Conservation (phyloP, 768 basidiomycete species). For the Rhizopogon sp. region DNA sequence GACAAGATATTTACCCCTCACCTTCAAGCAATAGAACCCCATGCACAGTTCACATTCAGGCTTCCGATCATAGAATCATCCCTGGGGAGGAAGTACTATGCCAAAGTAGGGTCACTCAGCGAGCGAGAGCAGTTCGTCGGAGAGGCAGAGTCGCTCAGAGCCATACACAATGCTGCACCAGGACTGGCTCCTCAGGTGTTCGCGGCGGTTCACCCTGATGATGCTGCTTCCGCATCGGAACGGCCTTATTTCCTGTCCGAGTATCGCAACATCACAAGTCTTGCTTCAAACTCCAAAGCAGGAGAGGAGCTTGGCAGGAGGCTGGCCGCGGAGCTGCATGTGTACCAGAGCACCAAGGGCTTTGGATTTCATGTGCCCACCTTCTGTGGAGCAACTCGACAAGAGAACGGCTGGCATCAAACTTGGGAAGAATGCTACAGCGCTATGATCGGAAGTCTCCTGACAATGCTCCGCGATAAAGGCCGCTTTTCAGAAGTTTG, state of each 20-base stretch:
- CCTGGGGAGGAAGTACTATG: slow-evolving; percentile 53
- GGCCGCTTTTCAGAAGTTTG: slow-evolving; percentile 43
- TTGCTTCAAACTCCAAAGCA: slow-evolving; percentile 34
- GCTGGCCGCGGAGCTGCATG: slow-evolving; percentile 64
- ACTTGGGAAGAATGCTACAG: slow-evolving; percentile 69
- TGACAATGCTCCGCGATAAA: slow-evolving; percentile 39
- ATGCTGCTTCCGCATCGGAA: slow-evolving; percentile 26
- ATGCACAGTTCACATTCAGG: slow-evolving; percentile 39
- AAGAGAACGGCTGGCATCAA: slow-evolving; percentile 68
- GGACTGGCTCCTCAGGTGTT: slow-evolving; percentile 58
- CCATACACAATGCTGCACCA: slow-evolving; percentile 60
- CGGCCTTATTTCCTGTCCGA: slow-evolving; percentile 69
- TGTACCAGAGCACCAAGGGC: slow-evolving; percentile 43
- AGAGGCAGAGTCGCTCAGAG: slow-evolving; percentile 64
- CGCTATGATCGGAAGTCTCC: slow-evolving; percentile 54
- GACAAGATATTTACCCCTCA: slow-evolving; percentile 33
- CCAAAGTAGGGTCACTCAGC: slow-evolving; percentile 46
- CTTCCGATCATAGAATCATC: slow-evolving; percentile 52
- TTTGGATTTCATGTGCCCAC: slow-evolving; percentile 75
- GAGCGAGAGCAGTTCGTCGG: slow-evolving; percentile 65
- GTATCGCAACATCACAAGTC: slow-evolving; percentile 53
- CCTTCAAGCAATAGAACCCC: slow-evolving; percentile 46
- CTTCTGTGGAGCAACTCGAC: slow-evolving; percentile 68
- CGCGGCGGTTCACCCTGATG: slow-evolving; percentile 35
- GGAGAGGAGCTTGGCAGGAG: slow-evolving; percentile 52